Conservation (phyloP, 169 alveolate genomes). For the Perkinsus olseni region DNA sequence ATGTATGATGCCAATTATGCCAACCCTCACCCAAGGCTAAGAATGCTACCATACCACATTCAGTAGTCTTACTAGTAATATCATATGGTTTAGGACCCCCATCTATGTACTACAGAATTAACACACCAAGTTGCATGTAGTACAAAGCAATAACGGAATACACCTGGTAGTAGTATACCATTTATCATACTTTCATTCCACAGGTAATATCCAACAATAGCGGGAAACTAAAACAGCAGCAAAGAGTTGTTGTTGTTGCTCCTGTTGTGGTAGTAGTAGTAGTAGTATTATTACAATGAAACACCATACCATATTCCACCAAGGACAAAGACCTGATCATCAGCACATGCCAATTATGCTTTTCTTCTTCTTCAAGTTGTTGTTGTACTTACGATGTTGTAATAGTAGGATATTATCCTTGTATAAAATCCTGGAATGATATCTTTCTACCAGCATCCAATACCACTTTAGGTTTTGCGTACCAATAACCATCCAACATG, state of each 20-base stretch:
- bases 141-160: not conserved
- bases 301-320: no score
- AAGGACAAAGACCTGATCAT: no score
- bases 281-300: no score
- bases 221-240: no score
- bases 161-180: not conserved
- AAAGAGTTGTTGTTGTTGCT: no score
- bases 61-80: conserved; percentile 27
- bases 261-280: no score
- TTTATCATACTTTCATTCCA: not conserved
- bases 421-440: not conserved
- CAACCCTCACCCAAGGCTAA: conserved; percentile 74
- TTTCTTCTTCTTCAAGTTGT: no score
- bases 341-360: no score
- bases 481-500: conserved; percentile 72
- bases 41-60: conserved; percentile 43
- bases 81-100: conserved; percentile 20
- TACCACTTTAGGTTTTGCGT: conserved; percentile 30
- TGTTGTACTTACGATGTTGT: conserved; percentile 21
- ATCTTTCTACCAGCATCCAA: conserved; percentile 15
- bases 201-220: not conserved
- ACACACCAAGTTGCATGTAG: not conserved
- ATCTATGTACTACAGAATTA: conserved; percentile 2
- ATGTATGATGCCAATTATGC: conserved; percentile 73
- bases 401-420: conserved; percentile 30